phyloP scores from a whole-genome alignment of 805 yeast genomes.

The Lipomyces anomalus region DNA sequence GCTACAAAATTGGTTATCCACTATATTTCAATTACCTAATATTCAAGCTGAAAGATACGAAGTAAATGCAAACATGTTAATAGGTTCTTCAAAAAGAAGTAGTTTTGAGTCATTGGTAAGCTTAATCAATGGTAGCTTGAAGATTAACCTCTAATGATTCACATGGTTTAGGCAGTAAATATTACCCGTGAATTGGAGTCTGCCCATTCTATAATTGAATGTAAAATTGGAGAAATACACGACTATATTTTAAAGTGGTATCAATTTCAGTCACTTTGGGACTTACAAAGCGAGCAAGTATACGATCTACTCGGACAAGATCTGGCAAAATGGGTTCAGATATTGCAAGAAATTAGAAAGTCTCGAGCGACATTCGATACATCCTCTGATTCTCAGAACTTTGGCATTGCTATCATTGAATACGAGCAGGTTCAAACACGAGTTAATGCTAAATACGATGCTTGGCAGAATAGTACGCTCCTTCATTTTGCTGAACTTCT shows the following conservation, averaged over 20 bases:
- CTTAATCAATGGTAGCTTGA: no score
- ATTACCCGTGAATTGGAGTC: slow-evolving; percentile 1
- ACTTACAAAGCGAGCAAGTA: slow-evolving; percentile 42
- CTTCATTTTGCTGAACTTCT: slow-evolving; percentile 40
- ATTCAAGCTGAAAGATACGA: slow-evolving; percentile 20
- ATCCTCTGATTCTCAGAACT: slow-evolving; percentile 35
- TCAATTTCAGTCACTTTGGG: slow-evolving; percentile 55
- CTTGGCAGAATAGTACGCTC: slow-evolving; percentile 49
- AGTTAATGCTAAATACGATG: slow-evolving; percentile 49
- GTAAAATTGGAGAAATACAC: slow-evolving; percentile 30
- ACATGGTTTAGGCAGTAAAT: no score
- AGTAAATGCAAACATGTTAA: slow-evolving; percentile 1
- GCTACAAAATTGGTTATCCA: slow-evolving; percentile 20
- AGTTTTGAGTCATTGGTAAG: not conserved
- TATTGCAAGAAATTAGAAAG: slow-evolving; percentile 41
- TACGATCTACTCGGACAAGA: slow-evolving; percentile 34
- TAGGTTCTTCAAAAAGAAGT: not conserved
- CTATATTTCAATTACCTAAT: slow-evolving; percentile 13
- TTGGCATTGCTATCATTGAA: slow-evolving; percentile 44
- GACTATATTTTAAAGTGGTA: slow-evolving; percentile 49
- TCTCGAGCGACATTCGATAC: slow-evolving; percentile 49
- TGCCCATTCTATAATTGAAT: slow-evolving; percentile 34
- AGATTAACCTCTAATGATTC: no score
- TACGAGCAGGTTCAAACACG: slow-evolving; percentile 51
- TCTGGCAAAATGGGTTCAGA: slow-evolving; percentile 45